Evolutionary conservation across 2,329 filamentous ascomycete genomes (phyloP).

Genomic region (Fusarium sp.): DNA sequence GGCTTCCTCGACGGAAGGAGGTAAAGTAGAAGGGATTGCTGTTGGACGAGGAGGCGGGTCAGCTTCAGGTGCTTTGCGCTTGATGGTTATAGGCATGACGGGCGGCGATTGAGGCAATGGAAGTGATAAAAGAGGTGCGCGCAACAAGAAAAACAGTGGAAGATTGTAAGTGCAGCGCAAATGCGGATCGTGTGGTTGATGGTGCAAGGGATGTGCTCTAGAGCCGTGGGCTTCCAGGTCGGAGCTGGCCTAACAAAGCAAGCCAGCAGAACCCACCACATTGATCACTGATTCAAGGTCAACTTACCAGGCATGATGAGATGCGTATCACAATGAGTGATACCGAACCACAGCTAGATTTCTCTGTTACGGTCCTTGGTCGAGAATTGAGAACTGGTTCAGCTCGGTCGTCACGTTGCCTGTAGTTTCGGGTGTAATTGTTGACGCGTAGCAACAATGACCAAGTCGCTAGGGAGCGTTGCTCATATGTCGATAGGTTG

Average conservation of each 20-base stretch:
- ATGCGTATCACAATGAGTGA: conserved; percentile 12
- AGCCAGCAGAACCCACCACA: conserved; percentile 37
- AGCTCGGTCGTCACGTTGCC: neutral
- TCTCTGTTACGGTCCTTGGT: neutral
- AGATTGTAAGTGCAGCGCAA: conserved; percentile 4
- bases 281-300: conserved; percentile 10
- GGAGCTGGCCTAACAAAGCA: conserved; percentile 24
- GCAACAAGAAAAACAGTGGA: conserved; percentile 15
- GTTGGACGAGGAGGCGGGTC: conserved; percentile 52
- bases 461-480: neutral
- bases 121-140: conserved; percentile 12
- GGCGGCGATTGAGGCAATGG: conserved; percentile 17
- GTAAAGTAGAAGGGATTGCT: conserved; percentile 71
- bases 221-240: conserved; percentile 25
- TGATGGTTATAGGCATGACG: conserved; percentile 51
- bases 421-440: conserved; percentile 11
- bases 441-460: conserved; percentile 18
- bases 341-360: neutral
- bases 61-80: conserved; percentile 55
- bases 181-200: conserved; percentile 13
- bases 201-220: conserved; percentile 35
- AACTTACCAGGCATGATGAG: conserved; percentile 40
- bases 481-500: neutral
- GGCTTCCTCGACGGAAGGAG: conserved; percentile 93
- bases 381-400: neutral